Evolutionary conservation across 495 filamentous ascomycete genomes (phyloP).

Genomic region (Mytilinidion resinicola): DNA sequence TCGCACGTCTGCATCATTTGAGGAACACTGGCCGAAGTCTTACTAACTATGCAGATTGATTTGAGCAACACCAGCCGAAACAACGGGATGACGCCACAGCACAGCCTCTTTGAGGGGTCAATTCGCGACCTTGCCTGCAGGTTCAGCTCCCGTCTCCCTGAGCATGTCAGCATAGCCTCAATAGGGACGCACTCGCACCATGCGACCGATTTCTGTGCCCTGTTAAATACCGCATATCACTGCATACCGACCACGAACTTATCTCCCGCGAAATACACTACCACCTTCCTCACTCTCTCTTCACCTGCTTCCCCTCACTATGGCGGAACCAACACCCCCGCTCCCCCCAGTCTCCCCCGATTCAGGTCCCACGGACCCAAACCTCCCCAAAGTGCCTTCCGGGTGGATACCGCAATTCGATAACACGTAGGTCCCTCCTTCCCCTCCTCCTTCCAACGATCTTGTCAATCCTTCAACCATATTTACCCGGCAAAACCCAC

Average conservation of each 20-base stretch:
- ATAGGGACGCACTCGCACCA: too few species aligned
- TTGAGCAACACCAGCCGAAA: too few species aligned
- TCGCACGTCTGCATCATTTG: too few species aligned
- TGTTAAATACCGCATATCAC: too few species aligned
- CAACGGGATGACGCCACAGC: too few species aligned
- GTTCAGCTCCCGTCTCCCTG: too few species aligned
- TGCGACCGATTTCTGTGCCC: too few species aligned
- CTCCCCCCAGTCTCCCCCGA: slow-evolving; percentile 23
- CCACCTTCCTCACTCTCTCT: background rate
- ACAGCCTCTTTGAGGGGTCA: too few species aligned
- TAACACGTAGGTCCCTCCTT: slow-evolving; percentile 11
- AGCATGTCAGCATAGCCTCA: too few species aligned
- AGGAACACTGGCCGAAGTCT: too few species aligned
- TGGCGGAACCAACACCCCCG: slow-evolving; percentile 25
- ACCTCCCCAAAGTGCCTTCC: slow-evolving; percentile 19
- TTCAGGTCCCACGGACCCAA: slow-evolving; percentile 24
- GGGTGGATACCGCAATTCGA: slow-evolving; percentile 34
- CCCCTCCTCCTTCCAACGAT: background rate
- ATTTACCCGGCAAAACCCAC: background rate
- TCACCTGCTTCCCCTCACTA: slow-evolving; percentile 5
- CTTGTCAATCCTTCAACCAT: background rate
- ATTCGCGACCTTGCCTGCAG: too few species aligned
- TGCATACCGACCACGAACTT: background rate
- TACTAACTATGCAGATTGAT: too few species aligned
- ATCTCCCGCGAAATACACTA: background rate